Percentiles rank a stretch among this genome's conserved stretches.
Evolutionary conservation across 2,329 filamentous ascomycete genomes (phyloP).

Genomic region (Alternaria incomplexa): DNA sequence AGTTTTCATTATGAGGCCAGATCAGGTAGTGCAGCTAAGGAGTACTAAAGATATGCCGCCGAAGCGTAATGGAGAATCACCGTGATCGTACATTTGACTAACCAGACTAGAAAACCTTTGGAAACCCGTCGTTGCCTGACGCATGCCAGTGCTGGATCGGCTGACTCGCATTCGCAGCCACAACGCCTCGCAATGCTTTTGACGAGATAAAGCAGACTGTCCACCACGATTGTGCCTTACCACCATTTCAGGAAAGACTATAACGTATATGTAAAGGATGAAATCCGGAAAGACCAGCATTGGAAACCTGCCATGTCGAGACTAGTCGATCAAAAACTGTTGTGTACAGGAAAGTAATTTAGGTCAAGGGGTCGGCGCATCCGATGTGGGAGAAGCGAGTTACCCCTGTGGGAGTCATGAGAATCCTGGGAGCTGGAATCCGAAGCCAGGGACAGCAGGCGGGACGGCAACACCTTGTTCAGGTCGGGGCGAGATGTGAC

Average conservation of each 20-base stretch:
- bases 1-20: not conserved
- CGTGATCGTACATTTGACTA: not conserved
- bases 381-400: not conserved
- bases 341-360: not conserved
- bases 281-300: not conserved
- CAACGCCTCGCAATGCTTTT: slow-evolving; percentile 32
- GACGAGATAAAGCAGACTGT: not conserved
- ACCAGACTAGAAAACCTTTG: not conserved
- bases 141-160: not conserved
- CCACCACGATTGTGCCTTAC: not conserved
- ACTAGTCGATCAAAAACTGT: not conserved
- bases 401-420: slow-evolving; percentile 8
- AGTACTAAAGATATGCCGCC: not conserved
- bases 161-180: not conserved
- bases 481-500: slow-evolving; percentile 42
- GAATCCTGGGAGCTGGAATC: slow-evolving; percentile 54
- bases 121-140: not conserved
- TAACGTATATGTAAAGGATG: slow-evolving; percentile 4
- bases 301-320: not conserved
- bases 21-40: not conserved
- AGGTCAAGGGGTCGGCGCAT: not conserved
- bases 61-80: not conserved
- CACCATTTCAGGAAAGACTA: not conserved
- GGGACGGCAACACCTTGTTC: slow-evolving; percentile 57
- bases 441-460: slow-evolving; percentile 62